Conservation (phyloP, 2,329 filamentous ascomycete species). For the Ascochyta koolunga region DNA sequence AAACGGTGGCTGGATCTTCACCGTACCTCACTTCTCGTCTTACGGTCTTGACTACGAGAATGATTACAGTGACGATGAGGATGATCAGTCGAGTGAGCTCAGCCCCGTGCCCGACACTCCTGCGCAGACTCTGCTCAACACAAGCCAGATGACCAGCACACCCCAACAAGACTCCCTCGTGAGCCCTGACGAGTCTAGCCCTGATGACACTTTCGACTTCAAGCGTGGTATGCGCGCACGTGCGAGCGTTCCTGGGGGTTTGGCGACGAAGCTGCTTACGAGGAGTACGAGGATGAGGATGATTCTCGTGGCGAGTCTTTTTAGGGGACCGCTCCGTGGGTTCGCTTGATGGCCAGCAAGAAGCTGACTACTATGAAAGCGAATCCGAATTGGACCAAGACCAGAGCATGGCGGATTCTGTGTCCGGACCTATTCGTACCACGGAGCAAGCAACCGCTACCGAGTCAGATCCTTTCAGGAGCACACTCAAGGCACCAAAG, state of each 20-base stretch:
- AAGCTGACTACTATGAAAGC: constrained; percentile 67
- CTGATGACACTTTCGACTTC: constrained; percentile 63
- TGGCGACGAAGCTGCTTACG: constrained; percentile 64
- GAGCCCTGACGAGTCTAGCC: constrained; percentile 50
- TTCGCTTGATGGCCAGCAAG: constrained; percentile 67
- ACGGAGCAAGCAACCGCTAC: constrained; percentile 67
- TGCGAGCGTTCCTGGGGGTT: constrained; percentile 78
- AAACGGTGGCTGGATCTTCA: constrained; percentile 88
- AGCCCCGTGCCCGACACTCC: constrained; percentile 55
- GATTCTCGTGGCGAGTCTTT: constrained; percentile 69
- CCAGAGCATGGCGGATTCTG: constrained; percentile 79
- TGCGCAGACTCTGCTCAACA: constrained; percentile 37
- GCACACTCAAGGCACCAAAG: constrained; percentile 49
- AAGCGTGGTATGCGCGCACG: constrained; percentile 57
- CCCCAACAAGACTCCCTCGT: constrained; percentile 46
- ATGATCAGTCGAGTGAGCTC: constrained; percentile 47
- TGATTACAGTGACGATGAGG: constrained; percentile 68
- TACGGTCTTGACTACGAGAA: constrained; percentile 80
- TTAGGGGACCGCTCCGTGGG: constrained; percentile 90
- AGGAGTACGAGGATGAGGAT: constrained; percentile 59
- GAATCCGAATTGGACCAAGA: constrained; percentile 76
- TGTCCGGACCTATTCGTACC: constrained; percentile 74
- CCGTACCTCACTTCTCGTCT: constrained; percentile 94
- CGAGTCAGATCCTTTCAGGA: constrained; percentile 36
- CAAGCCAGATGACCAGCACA: constrained; percentile 42